Percentiles rank a stretch among this genome's conserved stretches.
Conservation (phyloP, 1,139 yeast genomes). For the Candida neerlandica region DNA sequence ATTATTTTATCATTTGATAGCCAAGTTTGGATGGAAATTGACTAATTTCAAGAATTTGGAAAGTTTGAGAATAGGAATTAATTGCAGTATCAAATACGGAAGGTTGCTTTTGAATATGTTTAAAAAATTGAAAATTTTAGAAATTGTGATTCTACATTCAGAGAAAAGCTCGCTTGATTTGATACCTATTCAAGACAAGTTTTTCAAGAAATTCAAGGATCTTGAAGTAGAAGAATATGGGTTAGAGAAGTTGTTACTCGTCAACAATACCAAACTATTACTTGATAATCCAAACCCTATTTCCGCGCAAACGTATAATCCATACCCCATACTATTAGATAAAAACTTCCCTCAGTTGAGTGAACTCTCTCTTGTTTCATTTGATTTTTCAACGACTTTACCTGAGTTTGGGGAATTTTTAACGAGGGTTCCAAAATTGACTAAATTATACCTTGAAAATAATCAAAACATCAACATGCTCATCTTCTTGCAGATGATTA, state of each 20-base stretch:
- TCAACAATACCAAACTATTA: constrained; percentile 31
- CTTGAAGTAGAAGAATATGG: constrained; percentile 8
- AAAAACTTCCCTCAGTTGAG: constrained; percentile 26
- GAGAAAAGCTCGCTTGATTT: constrained; percentile 21
- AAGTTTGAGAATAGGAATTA: constrained; percentile 29
- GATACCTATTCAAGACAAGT: constrained; percentile 24
- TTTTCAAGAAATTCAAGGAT: constrained; percentile 17
- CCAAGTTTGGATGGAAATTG: constrained; percentile 31
- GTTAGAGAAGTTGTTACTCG: constrained; percentile 24
- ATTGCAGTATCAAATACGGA: constrained; percentile 27
- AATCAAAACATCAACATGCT: constrained; percentile 31
- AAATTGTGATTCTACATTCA: constrained; percentile 21
- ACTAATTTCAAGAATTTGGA: constrained; percentile 24
- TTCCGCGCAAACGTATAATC: constrained; percentile 26
- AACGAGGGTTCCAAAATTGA: constrained; percentile 21
- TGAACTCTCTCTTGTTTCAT: constrained; percentile 31
- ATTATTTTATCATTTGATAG: constrained; percentile 25
- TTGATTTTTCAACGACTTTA: constrained; percentile 31
- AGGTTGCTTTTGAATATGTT: constrained; percentile 29
- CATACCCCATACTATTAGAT: constrained; percentile 27
- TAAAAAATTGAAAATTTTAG: constrained; percentile 27
- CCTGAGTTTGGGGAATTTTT: constrained; percentile 36
- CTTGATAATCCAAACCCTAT: constrained; percentile 12
- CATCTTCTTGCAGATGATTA: constrained; percentile 32
- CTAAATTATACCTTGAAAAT: constrained; percentile 35